Evolutionary conservation across 352 stramenopile species (phyloP).

Genomic region (Globisporangium iwayamae): DNA sequence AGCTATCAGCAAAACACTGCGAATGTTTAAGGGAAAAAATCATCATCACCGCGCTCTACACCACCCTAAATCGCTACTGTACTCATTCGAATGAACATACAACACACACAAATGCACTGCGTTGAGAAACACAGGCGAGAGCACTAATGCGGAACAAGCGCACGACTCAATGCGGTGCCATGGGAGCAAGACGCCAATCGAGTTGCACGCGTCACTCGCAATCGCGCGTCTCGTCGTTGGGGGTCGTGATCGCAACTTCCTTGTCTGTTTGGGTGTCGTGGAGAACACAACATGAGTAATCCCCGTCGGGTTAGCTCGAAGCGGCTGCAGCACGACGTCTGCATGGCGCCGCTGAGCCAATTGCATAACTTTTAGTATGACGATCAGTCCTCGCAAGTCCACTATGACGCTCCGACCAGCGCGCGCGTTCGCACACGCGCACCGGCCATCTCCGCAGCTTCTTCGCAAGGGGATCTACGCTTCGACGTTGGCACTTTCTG

Average conservation of each 20-base stretch:
- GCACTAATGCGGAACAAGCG: neutral
- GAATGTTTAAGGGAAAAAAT: conserved; percentile 83
- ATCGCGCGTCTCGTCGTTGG: neutral
- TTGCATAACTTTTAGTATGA: conserved; percentile 93
- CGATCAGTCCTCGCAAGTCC: conserved; percentile 81
- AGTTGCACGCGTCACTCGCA: neutral
- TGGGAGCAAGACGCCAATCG: neutral
- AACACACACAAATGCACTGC: neutral
- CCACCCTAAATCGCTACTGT: neutral
- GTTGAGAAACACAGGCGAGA: conserved; percentile 9
- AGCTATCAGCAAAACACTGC: conserved; percentile 13
- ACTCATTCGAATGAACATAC: neutral
- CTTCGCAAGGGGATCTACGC: conserved; percentile 71
- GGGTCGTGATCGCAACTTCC: conserved; percentile 19
- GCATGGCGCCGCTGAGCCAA: conserved; percentile 68
- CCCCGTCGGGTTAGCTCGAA: conserved; percentile 88
- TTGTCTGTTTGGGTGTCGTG: conserved; percentile 63
- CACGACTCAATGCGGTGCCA: neutral
- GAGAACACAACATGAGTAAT: conserved; percentile 93
- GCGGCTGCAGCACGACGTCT: conserved; percentile 62
- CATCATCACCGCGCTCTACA: conserved; percentile 63
- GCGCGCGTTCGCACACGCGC: conserved; percentile 6
- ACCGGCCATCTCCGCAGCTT: conserved; percentile 58
- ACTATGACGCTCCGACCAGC: conserved; percentile 26
- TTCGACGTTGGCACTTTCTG: conserved; percentile 84